Conservation (phyloP, 805 yeast species). For the Brettanomyces sp. region DNA sequence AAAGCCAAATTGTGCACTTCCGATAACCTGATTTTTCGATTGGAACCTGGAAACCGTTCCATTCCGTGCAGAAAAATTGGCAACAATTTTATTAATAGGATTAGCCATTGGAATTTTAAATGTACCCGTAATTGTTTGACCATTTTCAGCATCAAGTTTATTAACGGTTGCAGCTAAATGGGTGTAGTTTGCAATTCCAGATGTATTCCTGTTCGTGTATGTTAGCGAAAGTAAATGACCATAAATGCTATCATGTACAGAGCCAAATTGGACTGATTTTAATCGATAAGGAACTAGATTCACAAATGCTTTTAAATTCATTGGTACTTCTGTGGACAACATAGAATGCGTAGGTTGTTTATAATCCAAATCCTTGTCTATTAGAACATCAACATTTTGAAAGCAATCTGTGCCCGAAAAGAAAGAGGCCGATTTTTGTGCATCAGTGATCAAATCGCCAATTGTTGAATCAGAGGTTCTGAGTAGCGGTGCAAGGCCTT, state of each 20-base stretch:
- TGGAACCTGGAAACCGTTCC: slow-evolving; percentile 42
- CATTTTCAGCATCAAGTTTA: slow-evolving; percentile 39
- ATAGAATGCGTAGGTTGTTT: slow-evolving; percentile 1
- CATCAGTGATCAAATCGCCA: slow-evolving; percentile 27
- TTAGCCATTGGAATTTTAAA: slow-evolving; percentile 36
- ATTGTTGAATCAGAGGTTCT: slow-evolving; percentile 30
- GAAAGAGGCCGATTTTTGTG: slow-evolving; percentile 12
- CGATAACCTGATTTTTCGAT: slow-evolving; percentile 42
- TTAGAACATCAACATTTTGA: slow-evolving; percentile 13
- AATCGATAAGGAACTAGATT: slow-evolving; percentile 24
- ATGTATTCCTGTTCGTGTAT: slow-evolving; percentile 37
- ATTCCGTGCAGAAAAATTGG: slow-evolving; percentile 38
- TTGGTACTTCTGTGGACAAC: slow-evolving; percentile 13
- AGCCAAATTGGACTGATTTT: slow-evolving; percentile 24
- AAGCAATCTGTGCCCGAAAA: slow-evolving; percentile 22
- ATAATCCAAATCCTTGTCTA: slow-evolving; percentile 9
- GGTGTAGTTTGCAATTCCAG: slow-evolving; percentile 63
- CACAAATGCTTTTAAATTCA: slow-evolving; percentile 25
- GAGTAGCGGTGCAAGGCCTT: slow-evolving; percentile 36
- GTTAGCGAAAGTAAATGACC: slow-evolving; percentile 26
- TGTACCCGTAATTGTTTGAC: slow-evolving; percentile 43
- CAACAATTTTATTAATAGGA: slow-evolving; percentile 34
- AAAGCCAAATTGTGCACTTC: slow-evolving; percentile 44
- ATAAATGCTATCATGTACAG: slow-evolving; percentile 23
- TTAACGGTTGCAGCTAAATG: slow-evolving; percentile 39